phyloP scores from a whole-genome alignment of 768 basidiomycete species.

The Auriculariales sp. region DNA sequence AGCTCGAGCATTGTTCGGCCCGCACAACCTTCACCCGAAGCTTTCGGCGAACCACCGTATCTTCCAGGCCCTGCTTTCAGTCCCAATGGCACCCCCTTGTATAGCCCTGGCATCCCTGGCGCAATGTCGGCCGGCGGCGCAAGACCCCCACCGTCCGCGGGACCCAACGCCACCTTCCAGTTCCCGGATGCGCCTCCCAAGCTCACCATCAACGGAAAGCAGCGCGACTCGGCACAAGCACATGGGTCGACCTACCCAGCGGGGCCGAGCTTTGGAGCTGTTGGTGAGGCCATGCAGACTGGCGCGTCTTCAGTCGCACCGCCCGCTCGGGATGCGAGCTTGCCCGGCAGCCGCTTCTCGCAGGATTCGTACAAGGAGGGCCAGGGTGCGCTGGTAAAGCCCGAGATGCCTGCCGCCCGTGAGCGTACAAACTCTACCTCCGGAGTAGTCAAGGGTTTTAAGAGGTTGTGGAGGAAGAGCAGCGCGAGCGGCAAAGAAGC shows the following conservation, averaged over 20 bases:
- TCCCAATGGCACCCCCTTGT: neutral
- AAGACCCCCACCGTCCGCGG: neutral
- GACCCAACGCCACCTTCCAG: neutral
- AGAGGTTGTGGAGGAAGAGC: conserved; percentile 68
- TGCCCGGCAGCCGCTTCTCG: conserved; percentile 51
- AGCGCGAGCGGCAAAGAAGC: neutral
- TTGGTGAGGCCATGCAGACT: neutral
- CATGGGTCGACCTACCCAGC: conserved; percentile 36
- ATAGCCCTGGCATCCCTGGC: neutral
- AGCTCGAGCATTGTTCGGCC: no score
- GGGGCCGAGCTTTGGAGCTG: conserved; percentile 30
- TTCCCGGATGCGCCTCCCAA: neutral
- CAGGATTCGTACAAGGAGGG: conserved; percentile 40
- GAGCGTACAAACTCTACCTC: conserved; percentile 26
- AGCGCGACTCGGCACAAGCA: neutral
- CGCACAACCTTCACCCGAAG: neutral
- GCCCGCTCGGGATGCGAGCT: conserved; percentile 19
- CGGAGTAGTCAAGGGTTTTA: conserved; percentile 61
- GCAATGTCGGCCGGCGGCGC: neutral
- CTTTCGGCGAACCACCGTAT: neutral
- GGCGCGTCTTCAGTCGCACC: conserved; percentile 7
- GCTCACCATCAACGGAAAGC: neutral
- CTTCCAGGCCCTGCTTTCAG: neutral
- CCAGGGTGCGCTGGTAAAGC: conserved; percentile 9
- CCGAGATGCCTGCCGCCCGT: conserved; percentile 20